A percentile compares a stretch with the other conserved stretches of the same genome.
These are phyloP conservation scores for Penicillium odoratum DNA, from an alignment of 495 filamentous ascomycete genomes.

Conservation along the genomic window DNA sequence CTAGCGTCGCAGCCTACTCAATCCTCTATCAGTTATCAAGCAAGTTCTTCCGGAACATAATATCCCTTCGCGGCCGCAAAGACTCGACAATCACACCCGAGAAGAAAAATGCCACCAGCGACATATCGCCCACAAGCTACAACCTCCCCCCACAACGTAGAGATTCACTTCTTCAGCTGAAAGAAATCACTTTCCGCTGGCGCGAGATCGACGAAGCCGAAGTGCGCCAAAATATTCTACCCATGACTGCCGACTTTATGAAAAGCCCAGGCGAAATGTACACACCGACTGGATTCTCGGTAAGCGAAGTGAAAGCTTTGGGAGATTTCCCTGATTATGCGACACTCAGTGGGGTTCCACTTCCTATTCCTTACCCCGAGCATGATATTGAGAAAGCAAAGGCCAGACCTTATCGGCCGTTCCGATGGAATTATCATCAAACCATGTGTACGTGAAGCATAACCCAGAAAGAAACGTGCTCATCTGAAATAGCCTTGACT, in stretches of 20 bases:
- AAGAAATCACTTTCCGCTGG: slow-evolving; percentile 20
- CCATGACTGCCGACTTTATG: slow-evolving; percentile 46
- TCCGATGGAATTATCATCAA: slow-evolving; percentile 87
- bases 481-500: slow-evolving; percentile 59
- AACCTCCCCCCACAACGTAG: slow-evolving; percentile 58
- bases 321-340: slow-evolving; percentile 87
- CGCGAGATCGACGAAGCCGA: slow-evolving; percentile 33
- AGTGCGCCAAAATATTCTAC: slow-evolving; percentile 35
- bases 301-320: slow-evolving; percentile 68
- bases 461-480: slow-evolving; percentile 9
- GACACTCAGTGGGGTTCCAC: slow-evolving; percentile 71
- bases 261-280: slow-evolving; percentile 40
- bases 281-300: slow-evolving; percentile 62
- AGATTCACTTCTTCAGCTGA: slow-evolving; percentile 42
- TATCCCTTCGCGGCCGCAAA: slow-evolving; percentile 33
- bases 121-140: slow-evolving; percentile 36
- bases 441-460: slow-evolving; percentile 79
- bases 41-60: slow-evolving; percentile 16
- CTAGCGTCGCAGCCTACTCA: slow-evolving; percentile 25
- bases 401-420: slow-evolving; percentile 75
- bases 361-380: slow-evolving; percentile 64
- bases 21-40: slow-evolving; percentile 8
- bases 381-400: slow-evolving; percentile 65
- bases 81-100: slow-evolving; percentile 49
- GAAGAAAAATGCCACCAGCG: slow-evolving; percentile 35